phyloP scores from a whole-genome alignment of 768 basidiomycete genomes.

The Suillus tomentosus region DNA sequence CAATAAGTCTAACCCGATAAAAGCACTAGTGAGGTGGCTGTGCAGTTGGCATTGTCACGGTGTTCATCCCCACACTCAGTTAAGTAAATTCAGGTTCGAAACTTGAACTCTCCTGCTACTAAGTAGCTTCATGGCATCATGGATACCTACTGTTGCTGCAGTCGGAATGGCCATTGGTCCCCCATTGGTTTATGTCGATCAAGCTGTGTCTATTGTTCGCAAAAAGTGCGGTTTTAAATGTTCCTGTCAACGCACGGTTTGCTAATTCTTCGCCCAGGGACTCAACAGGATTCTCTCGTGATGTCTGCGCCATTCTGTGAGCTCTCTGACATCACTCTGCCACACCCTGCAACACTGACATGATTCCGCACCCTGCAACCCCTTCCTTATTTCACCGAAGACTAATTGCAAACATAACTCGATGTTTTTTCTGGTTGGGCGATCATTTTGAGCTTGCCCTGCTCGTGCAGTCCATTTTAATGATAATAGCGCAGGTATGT shows the following conservation, averaged over 20 bases:
- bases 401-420: slow-evolving; percentile 80
- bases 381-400: slow-evolving; percentile 35
- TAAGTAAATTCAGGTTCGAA: slow-evolving; percentile 2
- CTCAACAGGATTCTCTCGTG: slow-evolving; percentile 82
- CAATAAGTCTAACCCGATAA: slow-evolving; percentile 9
- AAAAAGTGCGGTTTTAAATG: slow-evolving; percentile 56
- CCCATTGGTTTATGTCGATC: slow-evolving; percentile 83
- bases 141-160: slow-evolving; percentile 71
- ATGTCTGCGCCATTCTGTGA: slow-evolving; percentile 84
- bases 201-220: slow-evolving; percentile 76
- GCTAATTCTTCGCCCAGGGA: slow-evolving; percentile 49
- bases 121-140: slow-evolving; percentile 45
- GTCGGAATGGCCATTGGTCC: slow-evolving; percentile 85
- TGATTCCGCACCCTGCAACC: slow-evolving; percentile 16
- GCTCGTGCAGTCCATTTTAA: slow-evolving; percentile 79
- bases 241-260: slow-evolving; percentile 8
- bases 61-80: slow-evolving; percentile 5
- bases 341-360: slow-evolving; percentile 16
- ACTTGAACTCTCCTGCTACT: neutral
- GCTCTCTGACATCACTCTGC: slow-evolving; percentile 18
- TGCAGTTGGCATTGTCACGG: neutral
- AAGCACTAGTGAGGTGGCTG: neutral
- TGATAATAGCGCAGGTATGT: slow-evolving; percentile 81
- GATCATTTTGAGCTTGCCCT: slow-evolving; percentile 75
- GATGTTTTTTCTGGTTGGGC: slow-evolving; percentile 92